phyloP scores from a whole-genome alignment of 2,329 filamentous ascomycete genomes.

The Phymatotrichopsis omnivora region DNA sequence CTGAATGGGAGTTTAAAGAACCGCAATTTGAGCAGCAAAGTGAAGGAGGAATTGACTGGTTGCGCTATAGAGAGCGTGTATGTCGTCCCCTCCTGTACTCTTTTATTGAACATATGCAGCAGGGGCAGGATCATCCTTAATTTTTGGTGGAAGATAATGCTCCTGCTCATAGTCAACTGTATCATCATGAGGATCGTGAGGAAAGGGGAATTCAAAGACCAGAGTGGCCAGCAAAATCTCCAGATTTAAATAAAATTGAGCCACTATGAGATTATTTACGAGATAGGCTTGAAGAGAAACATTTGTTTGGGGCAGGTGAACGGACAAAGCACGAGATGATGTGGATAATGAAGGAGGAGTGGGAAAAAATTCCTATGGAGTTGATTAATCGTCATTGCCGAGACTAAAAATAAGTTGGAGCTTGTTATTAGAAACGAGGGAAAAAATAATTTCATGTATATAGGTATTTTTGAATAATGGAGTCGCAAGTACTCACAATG shows the following conservation, averaged over 20 bases:
- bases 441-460: constrained; percentile 10
- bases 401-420: constrained; percentile 5
- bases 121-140: too few relatives aligned
- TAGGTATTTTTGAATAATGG: too few relatives aligned
- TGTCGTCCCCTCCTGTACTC: too few relatives aligned
- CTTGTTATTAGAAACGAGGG: constrained; percentile 7
- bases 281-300: not conserved
- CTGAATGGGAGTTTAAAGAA: not conserved
- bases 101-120: too few relatives aligned
- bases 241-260: constrained; percentile 9
- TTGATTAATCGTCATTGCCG: not conserved
- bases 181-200: not conserved
- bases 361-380: constrained; percentile 1
- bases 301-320: not conserved
- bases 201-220: not conserved
- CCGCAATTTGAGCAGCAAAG: not conserved
- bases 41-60: too few relatives aligned
- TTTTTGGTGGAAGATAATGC: constrained; percentile 9
- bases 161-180: not conserved
- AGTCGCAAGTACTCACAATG: too few relatives aligned
- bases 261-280: constrained; percentile 2
- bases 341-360: not conserved
- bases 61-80: too few relatives aligned
- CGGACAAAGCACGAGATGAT: not conserved
- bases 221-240: constrained; percentile 2